Conservation (phyloP, 805 yeast genomes). For the Alloascoidea africana region DNA sequence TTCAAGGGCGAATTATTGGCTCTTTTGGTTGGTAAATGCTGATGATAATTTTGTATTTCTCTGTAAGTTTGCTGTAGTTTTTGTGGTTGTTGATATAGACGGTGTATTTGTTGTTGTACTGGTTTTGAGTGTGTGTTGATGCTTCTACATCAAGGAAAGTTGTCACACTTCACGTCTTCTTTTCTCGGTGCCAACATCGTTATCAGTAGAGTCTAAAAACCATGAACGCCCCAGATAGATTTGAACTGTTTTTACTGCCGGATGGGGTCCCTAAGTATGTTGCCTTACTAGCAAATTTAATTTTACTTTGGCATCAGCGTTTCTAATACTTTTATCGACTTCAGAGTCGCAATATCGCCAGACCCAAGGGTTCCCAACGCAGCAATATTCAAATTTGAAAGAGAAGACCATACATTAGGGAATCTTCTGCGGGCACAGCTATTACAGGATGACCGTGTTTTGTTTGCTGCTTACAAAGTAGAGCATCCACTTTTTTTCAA, state of each 20-base stretch:
- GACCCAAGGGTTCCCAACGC: slow-evolving; percentile 95
- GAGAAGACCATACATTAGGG: slow-evolving; percentile 96
- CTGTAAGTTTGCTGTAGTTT: too few species aligned
- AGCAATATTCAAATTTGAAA: slow-evolving; percentile 80
- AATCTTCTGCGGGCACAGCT: slow-evolving; percentile 79
- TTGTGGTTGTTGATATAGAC: too few species aligned
- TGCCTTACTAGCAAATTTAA: not conserved
- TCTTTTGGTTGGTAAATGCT: too few species aligned
- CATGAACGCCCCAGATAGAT: slow-evolving; percentile 99
- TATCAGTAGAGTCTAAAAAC: too few species aligned
- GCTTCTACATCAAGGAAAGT: too few species aligned
- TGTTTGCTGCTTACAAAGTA: slow-evolving; percentile 93
- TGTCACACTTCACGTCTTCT: too few species aligned
- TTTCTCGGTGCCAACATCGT: too few species aligned
- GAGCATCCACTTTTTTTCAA: slow-evolving; percentile 97
- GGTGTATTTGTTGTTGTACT: too few species aligned
- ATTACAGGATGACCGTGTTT: slow-evolving; percentile 72
- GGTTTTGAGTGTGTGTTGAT: too few species aligned
- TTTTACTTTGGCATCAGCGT: not conserved
- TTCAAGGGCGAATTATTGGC: too few species aligned
- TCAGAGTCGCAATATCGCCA: slow-evolving; percentile 68
- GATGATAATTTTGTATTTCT: too few species aligned
- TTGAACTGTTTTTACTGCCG: slow-evolving; percentile 91
- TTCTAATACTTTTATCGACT: not conserved
- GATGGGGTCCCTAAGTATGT: slow-evolving; percentile 90